phyloP scores from a whole-genome alignment of 2,329 filamentous ascomycete species.

The Colletotrichum lini region DNA sequence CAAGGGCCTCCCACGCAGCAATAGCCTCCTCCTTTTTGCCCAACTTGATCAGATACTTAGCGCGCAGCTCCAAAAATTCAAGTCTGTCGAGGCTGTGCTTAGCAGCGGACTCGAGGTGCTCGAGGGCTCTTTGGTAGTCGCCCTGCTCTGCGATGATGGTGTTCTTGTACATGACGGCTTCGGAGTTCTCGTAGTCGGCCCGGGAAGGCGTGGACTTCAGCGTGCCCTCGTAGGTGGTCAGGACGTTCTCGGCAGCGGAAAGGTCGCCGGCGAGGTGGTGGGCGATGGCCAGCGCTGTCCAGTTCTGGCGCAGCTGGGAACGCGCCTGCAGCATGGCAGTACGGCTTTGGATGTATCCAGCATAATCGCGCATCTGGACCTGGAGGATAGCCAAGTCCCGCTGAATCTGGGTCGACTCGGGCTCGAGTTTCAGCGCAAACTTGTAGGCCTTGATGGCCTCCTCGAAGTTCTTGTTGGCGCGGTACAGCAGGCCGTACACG shows the following conservation, averaged over 20 bases:
- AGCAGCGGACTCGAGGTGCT: conserved; percentile 84
- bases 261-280: conserved; percentile 92
- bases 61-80: conserved; percentile 87
- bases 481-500: conserved; percentile 95
- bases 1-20: conserved; percentile 82
- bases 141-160: conserved; percentile 91
- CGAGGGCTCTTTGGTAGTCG: conserved; percentile 84
- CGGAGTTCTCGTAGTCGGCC: conserved; percentile 90
- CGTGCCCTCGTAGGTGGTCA: conserved; percentile 94
- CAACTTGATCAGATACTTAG: conserved; percentile 86
- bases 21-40: conserved; percentile 84
- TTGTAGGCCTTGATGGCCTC: conserved; percentile 99
- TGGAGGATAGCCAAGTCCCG: conserved; percentile 94
- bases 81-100: conserved; percentile 88
- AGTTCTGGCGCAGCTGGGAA: conserved; percentile 88
- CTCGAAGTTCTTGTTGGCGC: conserved; percentile 96
- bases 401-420: conserved; percentile 94
- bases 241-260: conserved; percentile 87
- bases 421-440: conserved; percentile 92
- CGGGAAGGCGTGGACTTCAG: conserved; percentile 84
- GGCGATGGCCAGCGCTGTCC: conserved; percentile 96
- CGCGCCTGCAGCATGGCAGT: conserved; percentile 88
- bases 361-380: conserved; percentile 96
- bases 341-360: conserved; percentile 92
- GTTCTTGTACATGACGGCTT: conserved; percentile 96